Conservation (phyloP, 352 stramenopile species). For the Phytophthora tubulina region DNA sequence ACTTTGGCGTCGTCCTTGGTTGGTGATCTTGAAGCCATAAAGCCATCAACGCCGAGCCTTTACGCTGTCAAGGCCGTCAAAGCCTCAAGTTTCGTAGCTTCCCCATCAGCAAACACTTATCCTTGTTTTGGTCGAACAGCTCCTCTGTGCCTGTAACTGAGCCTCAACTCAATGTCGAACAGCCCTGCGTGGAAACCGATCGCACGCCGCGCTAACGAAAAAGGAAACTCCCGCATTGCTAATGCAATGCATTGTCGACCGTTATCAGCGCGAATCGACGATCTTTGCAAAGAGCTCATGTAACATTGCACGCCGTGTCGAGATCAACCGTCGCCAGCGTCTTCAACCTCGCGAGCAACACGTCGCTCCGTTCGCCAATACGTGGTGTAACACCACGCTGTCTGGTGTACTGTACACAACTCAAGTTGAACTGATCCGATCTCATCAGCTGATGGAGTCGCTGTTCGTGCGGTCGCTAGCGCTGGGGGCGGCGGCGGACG, state of each 20-base stretch:
- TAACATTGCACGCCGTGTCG: slow-evolving; percentile 8
- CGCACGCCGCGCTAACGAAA: slow-evolving; percentile 5
- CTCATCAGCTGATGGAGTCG: slow-evolving; percentile 53
- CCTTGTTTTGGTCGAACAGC: too few relatives aligned
- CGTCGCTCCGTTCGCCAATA: slow-evolving; percentile 4
- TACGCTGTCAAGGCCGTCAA: slow-evolving; percentile 19
- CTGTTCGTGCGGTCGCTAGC: slow-evolving; percentile 77
- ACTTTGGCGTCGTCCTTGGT: slow-evolving; percentile 15
- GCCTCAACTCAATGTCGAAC: too few relatives aligned
- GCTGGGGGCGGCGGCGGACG: slow-evolving; percentile 43
- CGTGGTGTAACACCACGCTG: neutral
- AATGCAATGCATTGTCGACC: slow-evolving; percentile 7
- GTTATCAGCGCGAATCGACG: slow-evolving; percentile 18
- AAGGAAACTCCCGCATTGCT: slow-evolving; percentile 27
- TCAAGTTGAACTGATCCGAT: neutral
- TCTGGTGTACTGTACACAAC: slow-evolving; percentile 13
- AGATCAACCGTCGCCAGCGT: slow-evolving; percentile 7
- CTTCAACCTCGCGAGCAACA: slow-evolving; percentile 15
- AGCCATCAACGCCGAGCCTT: slow-evolving; percentile 17
- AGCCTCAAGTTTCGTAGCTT: slow-evolving; percentile 1
- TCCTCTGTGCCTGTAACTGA: too few relatives aligned
- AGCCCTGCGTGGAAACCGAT: neutral
- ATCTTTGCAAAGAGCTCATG: slow-evolving; percentile 14
- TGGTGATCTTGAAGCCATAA: slow-evolving; percentile 24
- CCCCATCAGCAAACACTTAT: slow-evolving; percentile 2